Base-by-base conservation (phyloP, 768 basidiomycete genomes). In the Termitomyces bulborhizus region DNA sequence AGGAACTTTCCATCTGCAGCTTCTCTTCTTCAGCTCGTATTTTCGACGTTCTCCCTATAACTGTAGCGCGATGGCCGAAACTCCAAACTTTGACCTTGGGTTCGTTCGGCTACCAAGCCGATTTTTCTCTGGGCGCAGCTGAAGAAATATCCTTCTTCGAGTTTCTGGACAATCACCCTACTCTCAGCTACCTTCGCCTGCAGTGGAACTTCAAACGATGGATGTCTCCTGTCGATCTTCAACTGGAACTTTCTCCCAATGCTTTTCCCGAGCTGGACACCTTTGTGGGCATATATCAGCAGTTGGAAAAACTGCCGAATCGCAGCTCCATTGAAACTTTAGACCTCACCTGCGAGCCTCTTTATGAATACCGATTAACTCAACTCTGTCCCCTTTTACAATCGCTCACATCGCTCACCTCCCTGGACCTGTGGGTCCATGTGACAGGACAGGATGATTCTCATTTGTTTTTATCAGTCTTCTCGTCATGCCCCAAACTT, bases 161-260 rank as follows among this genome's bases (percentile, higher is more conserved):
- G 1, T 79, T 79, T 60, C 64, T 80, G n/a, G 63, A 70, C 7
- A 51, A 29, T 12, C 79, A 80, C 54, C 61, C 64, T 0, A 57
- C 65, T 5, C 63, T 81, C 15, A 73, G 69, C 36, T 75, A 73
- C 55, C 66, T 79, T 31, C 72, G 76, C 11, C 69, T 79, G 42
- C 65, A 76, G 27, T 81, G 79, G 78, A 78, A 76, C 56, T 79
- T 79, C 62, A 75, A 74, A 50, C 66, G 73, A 12, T 79, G 77
- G 77, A 71, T 78, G 66, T 76, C 75, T 1, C 79, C 79, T 1
- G 67, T 71, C 54, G 59, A 61, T 1, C 69, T 75, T 27, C 68
- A 68, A 3, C 64, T 74, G 62, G 60, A 63, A 12, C 65, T 77
- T 13, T 63, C 60, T 26, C 60, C 62, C 41, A 45, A 47, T 1